Evolutionary conservation across 2,329 filamentous ascomycete species (phyloP).

Genomic region (Diaporthe vexans): DNA sequence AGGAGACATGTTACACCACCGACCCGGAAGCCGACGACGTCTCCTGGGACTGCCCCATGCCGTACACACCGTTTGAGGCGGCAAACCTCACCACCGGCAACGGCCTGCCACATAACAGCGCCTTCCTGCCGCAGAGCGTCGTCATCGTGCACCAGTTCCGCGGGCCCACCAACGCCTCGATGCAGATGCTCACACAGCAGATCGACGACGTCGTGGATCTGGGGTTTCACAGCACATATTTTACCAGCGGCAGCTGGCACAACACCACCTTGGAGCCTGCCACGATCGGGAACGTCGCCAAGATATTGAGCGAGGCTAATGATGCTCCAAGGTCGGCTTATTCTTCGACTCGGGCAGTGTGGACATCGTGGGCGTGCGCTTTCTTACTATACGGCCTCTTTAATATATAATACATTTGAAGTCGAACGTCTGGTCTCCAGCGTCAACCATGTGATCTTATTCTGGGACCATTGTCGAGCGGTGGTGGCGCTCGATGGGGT

Average conservation of each 20-base stretch:
- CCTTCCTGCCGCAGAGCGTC: constrained; percentile 38
- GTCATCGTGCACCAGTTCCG: constrained; percentile 43
- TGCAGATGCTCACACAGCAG: constrained; percentile 40
- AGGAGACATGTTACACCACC: constrained; percentile 43
- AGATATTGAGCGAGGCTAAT: constrained; percentile 31
- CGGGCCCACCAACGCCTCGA: constrained; percentile 39
- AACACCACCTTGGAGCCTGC: constrained; percentile 37
- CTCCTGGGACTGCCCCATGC: constrained; percentile 37
- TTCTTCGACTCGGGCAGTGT: neutral
- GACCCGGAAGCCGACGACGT: constrained; percentile 33
- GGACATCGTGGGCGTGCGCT: constrained; percentile 25
- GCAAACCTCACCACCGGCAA: constrained; percentile 18
- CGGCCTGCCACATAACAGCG: constrained; percentile 41
- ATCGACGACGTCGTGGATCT: constrained; percentile 37
- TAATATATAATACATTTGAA: constrained; percentile 20
- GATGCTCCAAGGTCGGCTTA: neutral
- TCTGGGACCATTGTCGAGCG: neutral
- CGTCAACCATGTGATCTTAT: neutral
- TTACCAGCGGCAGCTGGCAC: constrained; percentile 44
- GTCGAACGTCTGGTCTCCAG: neutral
- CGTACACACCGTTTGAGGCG: constrained; percentile 40
- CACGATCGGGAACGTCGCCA: constrained; percentile 38
- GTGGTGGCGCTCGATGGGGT: too few species aligned
- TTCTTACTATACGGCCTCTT: constrained; percentile 19
- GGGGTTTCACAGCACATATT: constrained; percentile 43